A percentile compares a stretch with the other conserved stretches of the same genome.
These are phyloP conservation scores for Rasamsonia emersonii DNA, from an alignment of 2,329 filamentous ascomycete species.

Conservation along the genomic window DNA sequence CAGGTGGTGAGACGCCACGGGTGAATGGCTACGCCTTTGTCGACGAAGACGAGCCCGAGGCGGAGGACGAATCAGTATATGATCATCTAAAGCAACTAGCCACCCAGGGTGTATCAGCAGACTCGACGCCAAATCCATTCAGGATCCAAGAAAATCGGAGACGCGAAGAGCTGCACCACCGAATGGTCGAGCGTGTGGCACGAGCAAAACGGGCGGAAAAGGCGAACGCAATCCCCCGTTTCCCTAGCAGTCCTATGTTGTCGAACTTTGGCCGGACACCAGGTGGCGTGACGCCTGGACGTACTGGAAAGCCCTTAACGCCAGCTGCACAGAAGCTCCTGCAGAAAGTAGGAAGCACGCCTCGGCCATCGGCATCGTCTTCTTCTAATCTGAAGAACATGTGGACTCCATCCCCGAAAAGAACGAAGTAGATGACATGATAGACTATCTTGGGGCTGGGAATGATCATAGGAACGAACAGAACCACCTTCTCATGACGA, in stretches of 20 bases:
- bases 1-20: conserved; percentile 70
- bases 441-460: too few relatives aligned
- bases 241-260: conserved; percentile 32
- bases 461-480: too few relatives aligned
- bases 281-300: conserved; percentile 10
- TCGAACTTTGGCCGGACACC: conserved; percentile 24
- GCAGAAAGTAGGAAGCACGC: conserved; percentile 29
- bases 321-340: conserved; percentile 37
- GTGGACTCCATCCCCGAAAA: too few relatives aligned
- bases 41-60: conserved; percentile 56
- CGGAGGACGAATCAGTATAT: conserved; percentile 39
- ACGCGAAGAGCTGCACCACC: conserved; percentile 73
- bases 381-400: conserved; percentile 23
- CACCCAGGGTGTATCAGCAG: conserved; percentile 27
- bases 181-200: conserved; percentile 75
- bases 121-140: conserved; percentile 64
- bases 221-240: conserved; percentile 46
- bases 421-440: too few relatives aligned
- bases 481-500: too few relatives aligned
- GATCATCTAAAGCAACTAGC: conserved; percentile 17
- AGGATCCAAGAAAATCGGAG: conserved; percentile 64
- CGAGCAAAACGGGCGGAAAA: conserved; percentile 59
- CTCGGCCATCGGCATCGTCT: conserved; percentile 13
- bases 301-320: conserved; percentile 28
- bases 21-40: conserved; percentile 95